Evolutionary conservation across 345 rosid genomes (phyloP).

Genomic region (Pugionium dolabratum): DNA sequence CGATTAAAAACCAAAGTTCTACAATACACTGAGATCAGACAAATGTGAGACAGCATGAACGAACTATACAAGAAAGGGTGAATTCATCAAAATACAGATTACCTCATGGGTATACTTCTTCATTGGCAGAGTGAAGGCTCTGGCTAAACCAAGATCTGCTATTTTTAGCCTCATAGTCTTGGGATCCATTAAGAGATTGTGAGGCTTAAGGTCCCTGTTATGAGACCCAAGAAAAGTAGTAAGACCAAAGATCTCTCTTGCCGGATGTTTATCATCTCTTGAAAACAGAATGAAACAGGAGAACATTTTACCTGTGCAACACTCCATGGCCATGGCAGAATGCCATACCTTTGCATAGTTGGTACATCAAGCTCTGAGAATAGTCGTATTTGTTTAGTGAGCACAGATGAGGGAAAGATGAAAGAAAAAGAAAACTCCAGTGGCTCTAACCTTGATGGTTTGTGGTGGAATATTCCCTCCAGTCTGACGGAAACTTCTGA

Average conservation of each 20-base stretch:
- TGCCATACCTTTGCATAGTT: slow-evolving; percentile 91
- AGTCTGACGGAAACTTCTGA: slow-evolving; percentile 66
- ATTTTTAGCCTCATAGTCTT: slow-evolving; percentile 80
- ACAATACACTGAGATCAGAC: not conserved
- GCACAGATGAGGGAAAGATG: not conserved
- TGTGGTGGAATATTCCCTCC: slow-evolving; percentile 56
- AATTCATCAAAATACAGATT: not conserved
- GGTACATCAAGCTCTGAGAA: slow-evolving; percentile 89
- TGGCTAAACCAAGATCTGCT: slow-evolving; percentile 96
- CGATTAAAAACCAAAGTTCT: not conserved
- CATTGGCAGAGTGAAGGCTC: slow-evolving; percentile 88
- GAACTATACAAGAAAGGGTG: not conserved
- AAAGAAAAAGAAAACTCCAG: not conserved
- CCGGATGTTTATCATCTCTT: too few relatives aligned
- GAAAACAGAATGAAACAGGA: not conserved
- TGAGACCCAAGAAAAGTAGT: slow-evolving; percentile 1
- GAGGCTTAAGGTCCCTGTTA: slow-evolving; percentile 93
- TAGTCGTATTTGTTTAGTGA: not conserved
- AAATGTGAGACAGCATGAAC: not conserved
- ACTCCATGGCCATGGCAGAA: slow-evolving; percentile 97
- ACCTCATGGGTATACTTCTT: slow-evolving; percentile 98
- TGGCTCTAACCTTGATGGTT: slow-evolving; percentile 52
- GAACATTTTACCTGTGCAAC: slow-evolving; percentile 69
- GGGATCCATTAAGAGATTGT: slow-evolving; percentile 94
- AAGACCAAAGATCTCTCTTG: not conserved